Conservation (phyloP, 495 filamentous ascomycete genomes). For the Xanthoparmelia taractica region DNA sequence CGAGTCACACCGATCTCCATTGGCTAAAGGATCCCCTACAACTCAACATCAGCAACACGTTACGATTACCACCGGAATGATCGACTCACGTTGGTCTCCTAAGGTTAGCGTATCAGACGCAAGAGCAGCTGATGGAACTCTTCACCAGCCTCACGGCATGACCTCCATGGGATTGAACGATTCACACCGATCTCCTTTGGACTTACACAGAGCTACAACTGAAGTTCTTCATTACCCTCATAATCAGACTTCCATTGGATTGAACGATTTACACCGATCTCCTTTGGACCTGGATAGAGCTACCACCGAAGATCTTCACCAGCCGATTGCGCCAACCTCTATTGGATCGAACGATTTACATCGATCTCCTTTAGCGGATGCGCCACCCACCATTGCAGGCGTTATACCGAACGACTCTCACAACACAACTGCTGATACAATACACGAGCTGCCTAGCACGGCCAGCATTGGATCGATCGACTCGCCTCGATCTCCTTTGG, state of each 20-base stretch:
- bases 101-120: neutral
- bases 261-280: neutral
- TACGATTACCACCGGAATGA: neutral
- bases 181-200: neutral
- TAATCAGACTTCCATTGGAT: neutral
- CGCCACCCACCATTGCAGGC: neutral
- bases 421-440: neutral
- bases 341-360: neutral
- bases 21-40: neutral
- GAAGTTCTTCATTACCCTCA: neutral
- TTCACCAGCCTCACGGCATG: neutral
- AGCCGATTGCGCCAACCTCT: neutral
- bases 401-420: neutral
- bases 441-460: neutral
- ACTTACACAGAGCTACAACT: neutral
- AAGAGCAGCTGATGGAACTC: neutral
- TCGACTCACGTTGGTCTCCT: neutral
- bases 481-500: neutral
- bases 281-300: neutral
- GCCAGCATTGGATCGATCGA: constrained; percentile 2
- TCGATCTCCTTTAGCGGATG: neutral
- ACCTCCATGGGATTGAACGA: neutral
- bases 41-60: neutral
- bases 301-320: neutral
- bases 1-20: neutral